These are phyloP conservation scores for Entrophospora sp. DNA, from an alignment of 192 early-diverging fungal species.

Conservation along the genomic window DNA sequence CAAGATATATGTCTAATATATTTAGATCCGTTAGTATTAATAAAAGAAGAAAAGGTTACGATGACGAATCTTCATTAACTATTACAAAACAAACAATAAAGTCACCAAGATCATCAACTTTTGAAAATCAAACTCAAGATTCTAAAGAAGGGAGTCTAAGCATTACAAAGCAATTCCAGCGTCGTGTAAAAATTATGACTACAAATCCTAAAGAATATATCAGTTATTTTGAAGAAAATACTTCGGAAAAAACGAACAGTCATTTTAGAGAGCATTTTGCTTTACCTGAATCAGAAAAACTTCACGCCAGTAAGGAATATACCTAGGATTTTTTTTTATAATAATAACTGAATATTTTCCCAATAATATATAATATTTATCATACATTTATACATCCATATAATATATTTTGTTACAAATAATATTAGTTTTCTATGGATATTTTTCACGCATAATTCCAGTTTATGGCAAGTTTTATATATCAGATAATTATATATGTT, in stretches of 20 bases:
- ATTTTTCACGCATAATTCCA: slow-evolving; percentile 41
- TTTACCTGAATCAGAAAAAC: slow-evolving; percentile 43
- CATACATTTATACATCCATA: too few relatives aligned
- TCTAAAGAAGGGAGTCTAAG: slow-evolving; percentile 15
- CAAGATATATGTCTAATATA: not conserved
- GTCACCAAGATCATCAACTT: slow-evolving; percentile 22
- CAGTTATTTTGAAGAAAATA: slow-evolving; percentile 10
- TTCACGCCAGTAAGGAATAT: slow-evolving; percentile 35
- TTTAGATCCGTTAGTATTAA: not conserved
- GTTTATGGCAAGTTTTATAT: slow-evolving; percentile 53
- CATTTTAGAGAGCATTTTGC: slow-evolving; percentile 46
- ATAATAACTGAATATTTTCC: too few relatives aligned
- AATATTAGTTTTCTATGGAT: slow-evolving; percentile 44
- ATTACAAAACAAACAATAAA: slow-evolving; percentile 14
- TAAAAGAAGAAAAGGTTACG: not conserved
- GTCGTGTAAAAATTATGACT: not conserved
- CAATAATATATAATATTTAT: too few relatives aligned
- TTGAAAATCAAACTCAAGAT: slow-evolving; percentile 16
- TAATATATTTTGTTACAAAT: too few relatives aligned
- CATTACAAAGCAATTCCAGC: slow-evolving; percentile 21
- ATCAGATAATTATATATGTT: slow-evolving; percentile 52
- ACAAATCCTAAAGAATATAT: not conserved
- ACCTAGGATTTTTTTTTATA: not conserved
- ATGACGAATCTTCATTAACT: not conserved
- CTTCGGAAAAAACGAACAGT: slow-evolving; percentile 11